These are phyloP conservation scores for Ophiostoma tasmaniense DNA, from an alignment of 2,329 filamentous ascomycete species.

Conservation along the genomic window DNA sequence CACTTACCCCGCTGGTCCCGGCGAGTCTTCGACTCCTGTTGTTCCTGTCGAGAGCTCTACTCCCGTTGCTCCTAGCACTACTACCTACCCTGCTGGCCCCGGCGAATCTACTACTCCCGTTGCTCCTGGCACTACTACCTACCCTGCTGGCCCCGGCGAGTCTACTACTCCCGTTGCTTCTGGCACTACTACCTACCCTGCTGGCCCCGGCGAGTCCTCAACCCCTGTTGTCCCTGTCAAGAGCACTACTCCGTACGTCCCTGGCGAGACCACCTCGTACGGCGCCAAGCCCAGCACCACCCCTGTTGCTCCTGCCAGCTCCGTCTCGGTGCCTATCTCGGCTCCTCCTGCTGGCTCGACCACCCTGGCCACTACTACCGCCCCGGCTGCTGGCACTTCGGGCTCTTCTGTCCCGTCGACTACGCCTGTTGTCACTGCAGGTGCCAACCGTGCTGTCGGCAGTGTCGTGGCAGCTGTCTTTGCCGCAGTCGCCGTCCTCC, in stretches of 20 bases:
- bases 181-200: not conserved
- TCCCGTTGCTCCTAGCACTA: not conserved
- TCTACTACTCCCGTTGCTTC: not conserved
- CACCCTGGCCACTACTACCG: not conserved
- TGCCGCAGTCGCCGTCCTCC: slow-evolving; percentile 41
- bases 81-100: not conserved
- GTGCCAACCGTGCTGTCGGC: slow-evolving; percentile 43
- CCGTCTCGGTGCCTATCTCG: not conserved
- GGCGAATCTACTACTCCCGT: not conserved
- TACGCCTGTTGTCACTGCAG: slow-evolving; percentile 35
- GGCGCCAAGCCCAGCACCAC: not conserved
- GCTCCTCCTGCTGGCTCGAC: not conserved
- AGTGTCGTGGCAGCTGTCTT: slow-evolving; percentile 44
- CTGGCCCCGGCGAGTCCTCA: not conserved
- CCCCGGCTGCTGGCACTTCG: not conserved
- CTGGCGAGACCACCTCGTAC: not conserved
- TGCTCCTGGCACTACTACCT: not conserved
- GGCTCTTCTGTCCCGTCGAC: not conserved
- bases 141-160: not conserved
- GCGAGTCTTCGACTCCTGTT: not conserved
- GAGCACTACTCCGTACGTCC: not conserved
- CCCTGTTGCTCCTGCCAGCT: not conserved
- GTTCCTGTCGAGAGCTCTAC: not conserved
- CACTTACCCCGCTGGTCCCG: not conserved
- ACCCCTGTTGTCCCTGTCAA: not conserved